These are phyloP conservation scores for Saccharum spontaneum DNA, from an alignment of 176 grass and related monocot species.

Conservation along the genomic window DNA sequence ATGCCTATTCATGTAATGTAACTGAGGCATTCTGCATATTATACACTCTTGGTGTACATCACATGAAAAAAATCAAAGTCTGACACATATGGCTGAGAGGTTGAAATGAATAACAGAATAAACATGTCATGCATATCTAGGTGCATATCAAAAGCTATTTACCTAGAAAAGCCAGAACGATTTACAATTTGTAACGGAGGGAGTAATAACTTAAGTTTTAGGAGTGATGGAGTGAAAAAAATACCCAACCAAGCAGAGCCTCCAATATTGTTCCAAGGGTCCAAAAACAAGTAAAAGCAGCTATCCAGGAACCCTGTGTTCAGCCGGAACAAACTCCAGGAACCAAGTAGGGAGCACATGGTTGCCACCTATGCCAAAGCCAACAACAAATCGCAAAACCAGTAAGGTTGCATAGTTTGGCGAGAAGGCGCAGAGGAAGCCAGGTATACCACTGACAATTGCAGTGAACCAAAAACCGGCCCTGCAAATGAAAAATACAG, in stretches of 20 bases:
- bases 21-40: neutral
- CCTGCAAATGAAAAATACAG: conserved; percentile 17
- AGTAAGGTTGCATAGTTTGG: conserved; percentile 63
- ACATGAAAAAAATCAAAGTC: neutral
- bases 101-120: neutral
- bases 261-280: conserved; percentile 62
- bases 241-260: conserved; percentile 69
- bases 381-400: conserved; percentile 54
- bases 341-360: conserved; percentile 78
- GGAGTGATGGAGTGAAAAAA: neutral
- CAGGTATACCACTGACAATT: conserved; percentile 50
- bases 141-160: no score
- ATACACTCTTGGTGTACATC: neutral
- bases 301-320: conserved; percentile 61
- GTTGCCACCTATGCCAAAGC: conserved; percentile 55
- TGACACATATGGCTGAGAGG: neutral
- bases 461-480: conserved; percentile 66
- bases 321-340: conserved; percentile 70
- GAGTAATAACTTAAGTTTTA: neutral
- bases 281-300: conserved; percentile 45
- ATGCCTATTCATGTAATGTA: neutral
- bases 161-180: no score
- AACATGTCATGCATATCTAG: neutral
- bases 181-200: neutral
- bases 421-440: conserved; percentile 63